phyloP scores from a whole-genome alignment of 2,329 filamentous ascomycete species.

The Geosmithia morbida region DNA sequence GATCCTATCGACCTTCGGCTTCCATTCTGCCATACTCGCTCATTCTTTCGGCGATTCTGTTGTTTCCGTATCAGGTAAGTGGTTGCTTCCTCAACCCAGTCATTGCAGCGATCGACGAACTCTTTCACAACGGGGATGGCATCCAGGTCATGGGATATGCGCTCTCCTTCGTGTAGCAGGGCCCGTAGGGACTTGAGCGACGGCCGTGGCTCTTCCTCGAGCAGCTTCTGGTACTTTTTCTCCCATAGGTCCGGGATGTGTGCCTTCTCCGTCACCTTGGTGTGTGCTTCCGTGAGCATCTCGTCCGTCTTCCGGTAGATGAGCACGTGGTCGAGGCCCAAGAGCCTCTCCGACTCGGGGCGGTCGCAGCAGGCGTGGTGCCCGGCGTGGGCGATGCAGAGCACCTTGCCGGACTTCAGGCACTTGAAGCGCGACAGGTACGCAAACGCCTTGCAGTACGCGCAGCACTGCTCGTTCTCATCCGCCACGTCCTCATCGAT shows the following conservation, averaged over 20 bases:
- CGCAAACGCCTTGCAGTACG: constrained; percentile 81
- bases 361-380: constrained; percentile 66
- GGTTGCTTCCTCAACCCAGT: constrained; percentile 94
- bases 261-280: constrained; percentile 76
- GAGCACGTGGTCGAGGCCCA: constrained; percentile 57
- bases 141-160: constrained; percentile 79
- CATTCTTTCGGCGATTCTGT: constrained; percentile 90
- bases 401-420: constrained; percentile 60
- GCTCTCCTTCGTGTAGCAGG: constrained; percentile 84
- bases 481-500: constrained; percentile 68
- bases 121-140: constrained; percentile 69
- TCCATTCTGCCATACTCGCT: constrained; percentile 68
- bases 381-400: constrained; percentile 75
- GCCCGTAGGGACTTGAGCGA: constrained; percentile 74
- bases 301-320: constrained; percentile 66
- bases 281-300: constrained; percentile 48
- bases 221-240: constrained; percentile 71
- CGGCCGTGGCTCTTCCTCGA: constrained; percentile 73
- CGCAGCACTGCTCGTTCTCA: constrained; percentile 89
- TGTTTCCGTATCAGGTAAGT: constrained; percentile 96
- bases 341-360: constrained; percentile 50
- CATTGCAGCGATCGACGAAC: constrained; percentile 92
- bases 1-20: constrained; percentile 52
- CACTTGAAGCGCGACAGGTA: constrained; percentile 88
- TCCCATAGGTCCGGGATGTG: constrained; percentile 78